These are phyloP conservation scores for Podaxis sp. DNA, from an alignment of 768 basidiomycete species.

Conservation along the genomic window DNA sequence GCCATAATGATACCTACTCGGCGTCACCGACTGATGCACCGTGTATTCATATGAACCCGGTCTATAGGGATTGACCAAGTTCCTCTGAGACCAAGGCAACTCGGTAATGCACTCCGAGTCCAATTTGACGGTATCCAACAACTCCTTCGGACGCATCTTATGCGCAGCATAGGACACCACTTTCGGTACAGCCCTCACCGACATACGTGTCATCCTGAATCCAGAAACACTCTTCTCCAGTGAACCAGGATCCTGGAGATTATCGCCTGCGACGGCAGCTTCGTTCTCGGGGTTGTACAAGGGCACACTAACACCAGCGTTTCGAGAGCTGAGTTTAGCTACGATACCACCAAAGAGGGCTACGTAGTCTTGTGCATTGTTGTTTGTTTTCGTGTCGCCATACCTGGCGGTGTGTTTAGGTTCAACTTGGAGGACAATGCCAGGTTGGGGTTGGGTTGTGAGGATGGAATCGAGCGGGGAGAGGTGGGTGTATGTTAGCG, in stretches of 20 bases:
- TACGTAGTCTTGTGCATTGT: background rate
- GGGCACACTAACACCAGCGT: background rate
- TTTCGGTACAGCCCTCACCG: background rate
- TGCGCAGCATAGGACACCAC: background rate
- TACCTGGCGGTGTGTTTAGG: background rate
- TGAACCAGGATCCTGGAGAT: too few species aligned
- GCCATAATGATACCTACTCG: background rate
- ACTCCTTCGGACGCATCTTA: background rate
- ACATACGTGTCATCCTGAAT: background rate
- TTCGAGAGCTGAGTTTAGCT: background rate
- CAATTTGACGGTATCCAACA: background rate
- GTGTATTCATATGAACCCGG: constrained; percentile 6
- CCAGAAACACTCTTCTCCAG: background rate
- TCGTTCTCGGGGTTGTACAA: background rate
- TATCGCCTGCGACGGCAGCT: background rate
- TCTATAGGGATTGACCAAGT: background rate
- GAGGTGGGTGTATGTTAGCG: constrained; percentile 57
- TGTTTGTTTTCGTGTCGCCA: background rate
- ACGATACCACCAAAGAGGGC: constrained; percentile 13
- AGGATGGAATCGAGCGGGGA: constrained; percentile 54
- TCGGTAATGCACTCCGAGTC: background rate
- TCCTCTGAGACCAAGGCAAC: background rate
- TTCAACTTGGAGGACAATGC: constrained; percentile 48
- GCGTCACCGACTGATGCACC: background rate
- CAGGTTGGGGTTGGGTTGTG: constrained; percentile 53